A percentile compares a stretch with the other conserved stretches of the same genome.
Evolutionary conservation across 805 yeast genomes (phyloP).

Genomic region (Cyberlindnera euphorbiae): DNA sequence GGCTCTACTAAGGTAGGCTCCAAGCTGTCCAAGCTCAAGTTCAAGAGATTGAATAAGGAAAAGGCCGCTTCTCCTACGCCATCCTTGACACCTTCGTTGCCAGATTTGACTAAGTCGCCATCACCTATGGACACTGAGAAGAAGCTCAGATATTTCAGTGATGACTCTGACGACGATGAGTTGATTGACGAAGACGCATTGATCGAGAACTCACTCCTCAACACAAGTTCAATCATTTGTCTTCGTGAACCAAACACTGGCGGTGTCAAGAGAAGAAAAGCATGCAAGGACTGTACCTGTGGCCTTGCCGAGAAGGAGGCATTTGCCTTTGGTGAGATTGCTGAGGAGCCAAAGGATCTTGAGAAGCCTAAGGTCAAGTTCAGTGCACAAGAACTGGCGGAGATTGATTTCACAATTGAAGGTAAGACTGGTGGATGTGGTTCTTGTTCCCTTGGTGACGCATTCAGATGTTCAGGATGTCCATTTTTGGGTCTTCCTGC

Average conservation of each 20-base stretch:
- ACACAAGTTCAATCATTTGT: conserved; percentile 35
- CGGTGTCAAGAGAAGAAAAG: conserved; percentile 65
- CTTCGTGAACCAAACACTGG: conserved; percentile 50
- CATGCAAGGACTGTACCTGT: conserved; percentile 98
- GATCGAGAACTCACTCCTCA: conserved; percentile 26
- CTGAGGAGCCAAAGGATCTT: conserved; percentile 37
- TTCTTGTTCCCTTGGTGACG: conserved; percentile 95
- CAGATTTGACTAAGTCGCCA: conserved; percentile 16
- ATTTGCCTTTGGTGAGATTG: conserved; percentile 38
- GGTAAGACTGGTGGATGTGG: conserved; percentile 98
- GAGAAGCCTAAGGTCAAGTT: conserved; percentile 47
- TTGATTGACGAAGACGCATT: conserved; percentile 37
- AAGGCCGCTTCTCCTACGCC: conserved; percentile 13
- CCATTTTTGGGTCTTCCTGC: conserved; percentile 97
- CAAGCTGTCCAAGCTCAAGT: conserved; percentile 24
- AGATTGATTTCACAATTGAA: conserved; percentile 91
- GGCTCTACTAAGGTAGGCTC: conserved; percentile 17
- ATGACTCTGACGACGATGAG: conserved; percentile 25
- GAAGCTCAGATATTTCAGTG: conserved; percentile 23
- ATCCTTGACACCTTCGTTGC: conserved; percentile 18
- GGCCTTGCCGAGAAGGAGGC: conserved; percentile 90
- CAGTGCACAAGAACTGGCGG: conserved; percentile 68
- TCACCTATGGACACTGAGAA: conserved; percentile 12
- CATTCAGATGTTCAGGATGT: conserved; percentile 97
- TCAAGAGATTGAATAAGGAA: conserved; percentile 21